phyloP scores from a whole-genome alignment of 192 early-diverging fungal genomes.

The Backusella tarrabulga region DNA sequence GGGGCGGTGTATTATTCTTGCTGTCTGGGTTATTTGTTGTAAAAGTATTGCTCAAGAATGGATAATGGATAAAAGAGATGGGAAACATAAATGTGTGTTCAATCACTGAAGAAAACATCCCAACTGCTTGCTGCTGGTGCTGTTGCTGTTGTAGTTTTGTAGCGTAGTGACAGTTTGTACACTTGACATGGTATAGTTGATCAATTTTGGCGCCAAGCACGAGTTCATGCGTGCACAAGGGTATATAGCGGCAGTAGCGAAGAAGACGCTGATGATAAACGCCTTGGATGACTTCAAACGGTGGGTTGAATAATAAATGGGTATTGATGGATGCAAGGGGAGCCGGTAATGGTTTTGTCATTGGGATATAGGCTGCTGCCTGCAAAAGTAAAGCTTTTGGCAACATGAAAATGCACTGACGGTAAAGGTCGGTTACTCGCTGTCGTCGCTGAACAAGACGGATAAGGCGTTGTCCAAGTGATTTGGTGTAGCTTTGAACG shows the following conservation, averaged over 20 bases:
- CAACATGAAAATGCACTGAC: constrained; percentile 14
- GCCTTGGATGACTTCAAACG: not conserved
- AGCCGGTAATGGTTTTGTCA: constrained; percentile 16
- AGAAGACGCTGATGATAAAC: constrained; percentile 3
- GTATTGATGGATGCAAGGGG: not conserved
- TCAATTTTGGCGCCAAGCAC: constrained; percentile 2
- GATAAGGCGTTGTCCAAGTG: constrained; percentile 8
- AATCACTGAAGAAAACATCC: not conserved
- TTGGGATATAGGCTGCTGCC: constrained; percentile 25
- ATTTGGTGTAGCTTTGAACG: not conserved
- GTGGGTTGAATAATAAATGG: not conserved
- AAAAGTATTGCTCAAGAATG: not conserved
- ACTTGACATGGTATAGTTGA: not conserved
- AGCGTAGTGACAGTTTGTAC: not conserved
- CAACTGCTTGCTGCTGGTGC: not conserved
- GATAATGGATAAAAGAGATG: constrained; percentile 10
- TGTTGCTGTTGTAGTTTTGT: not conserved
- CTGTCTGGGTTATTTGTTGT: not conserved
- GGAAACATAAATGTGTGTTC: constrained; percentile 11
- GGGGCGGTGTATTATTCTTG: not conserved
- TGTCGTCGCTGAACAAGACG: constrained; percentile 2
- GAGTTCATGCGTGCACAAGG: constrained; percentile 16
- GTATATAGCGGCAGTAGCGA: constrained; percentile 11
- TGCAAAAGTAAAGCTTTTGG: constrained; percentile 29
- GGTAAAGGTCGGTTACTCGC: not conserved